A percentile compares a stretch with the other conserved stretches of the same genome.
Evolutionary conservation across 2,329 filamentous ascomycete genomes (phyloP).

Genomic region (Microcera coccophila): DNA sequence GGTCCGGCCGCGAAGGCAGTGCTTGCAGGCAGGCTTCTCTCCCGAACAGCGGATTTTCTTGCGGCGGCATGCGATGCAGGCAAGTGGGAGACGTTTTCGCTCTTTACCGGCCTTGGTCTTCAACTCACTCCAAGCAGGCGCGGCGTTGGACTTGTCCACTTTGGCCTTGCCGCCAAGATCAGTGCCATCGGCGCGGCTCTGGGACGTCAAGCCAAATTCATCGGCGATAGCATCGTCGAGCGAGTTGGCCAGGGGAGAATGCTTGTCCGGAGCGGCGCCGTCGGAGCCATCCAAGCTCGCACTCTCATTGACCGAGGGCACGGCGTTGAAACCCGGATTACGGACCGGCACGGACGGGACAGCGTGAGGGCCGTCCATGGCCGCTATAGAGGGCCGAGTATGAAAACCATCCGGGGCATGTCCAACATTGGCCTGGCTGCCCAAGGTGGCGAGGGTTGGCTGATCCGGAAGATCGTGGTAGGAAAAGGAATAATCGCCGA

Average conservation of each 20-base stretch:
- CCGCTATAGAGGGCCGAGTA: slow-evolving; percentile 24
- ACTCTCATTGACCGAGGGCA: slow-evolving; percentile 21
- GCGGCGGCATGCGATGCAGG: slow-evolving; percentile 90
- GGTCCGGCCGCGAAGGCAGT: slow-evolving; percentile 86
- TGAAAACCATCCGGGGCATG: slow-evolving; percentile 34
- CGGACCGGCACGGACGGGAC: slow-evolving; percentile 21
- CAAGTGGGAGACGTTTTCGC: slow-evolving; percentile 83
- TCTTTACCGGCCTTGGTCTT: slow-evolving; percentile 95
- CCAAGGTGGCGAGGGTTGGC: slow-evolving; percentile 36
- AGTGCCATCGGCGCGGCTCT: slow-evolving; percentile 47
- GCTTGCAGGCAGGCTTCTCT: slow-evolving; percentile 96
- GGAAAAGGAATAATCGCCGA: slow-evolving; percentile 51
- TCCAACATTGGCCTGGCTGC: slow-evolving; percentile 32
- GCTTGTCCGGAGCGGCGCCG: slow-evolving; percentile 41
- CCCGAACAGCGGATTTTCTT: slow-evolving; percentile 99
- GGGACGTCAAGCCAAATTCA: slow-evolving; percentile 53
- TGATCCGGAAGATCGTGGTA: slow-evolving; percentile 44
- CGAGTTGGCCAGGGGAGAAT: slow-evolving; percentile 42
- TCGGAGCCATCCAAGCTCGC: slow-evolving; percentile 42
- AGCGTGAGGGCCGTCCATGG: slow-evolving; percentile 7
- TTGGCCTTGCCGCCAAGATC: slow-evolving; percentile 52
- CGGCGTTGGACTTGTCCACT: slow-evolving; percentile 55
- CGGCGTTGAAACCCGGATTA: slow-evolving; percentile 22
- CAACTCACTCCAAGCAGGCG: slow-evolving; percentile 73
- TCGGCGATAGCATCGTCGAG: slow-evolving; percentile 54